A percentile compares a stretch with the other conserved stretches of the same genome.
phyloP scores from a whole-genome alignment of 257 asterid species.

The Handroanthus guayacan region DNA sequence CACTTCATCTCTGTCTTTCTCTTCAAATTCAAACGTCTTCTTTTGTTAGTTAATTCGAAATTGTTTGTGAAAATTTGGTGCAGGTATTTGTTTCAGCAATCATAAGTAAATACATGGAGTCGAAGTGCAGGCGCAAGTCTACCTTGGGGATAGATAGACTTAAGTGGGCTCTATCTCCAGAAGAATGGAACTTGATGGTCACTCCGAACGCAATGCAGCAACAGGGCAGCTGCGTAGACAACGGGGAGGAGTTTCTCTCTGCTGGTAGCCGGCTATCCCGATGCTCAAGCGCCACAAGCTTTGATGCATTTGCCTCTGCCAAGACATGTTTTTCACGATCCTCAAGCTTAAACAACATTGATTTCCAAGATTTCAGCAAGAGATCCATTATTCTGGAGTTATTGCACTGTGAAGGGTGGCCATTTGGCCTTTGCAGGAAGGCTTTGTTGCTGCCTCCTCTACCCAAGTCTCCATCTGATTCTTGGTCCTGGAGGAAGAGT shows the following conservation, averaged over 20 bases:
- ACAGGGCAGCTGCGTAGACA: slow-evolving; percentile 33
- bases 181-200: background rate
- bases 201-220: slow-evolving; percentile 15
- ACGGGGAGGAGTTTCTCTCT: slow-evolving; percentile 47
- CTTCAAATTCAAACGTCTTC: slow-evolving; percentile 1
- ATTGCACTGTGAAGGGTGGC: slow-evolving; percentile 77
- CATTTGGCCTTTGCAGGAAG: slow-evolving; percentile 79
- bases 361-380: slow-evolving; percentile 45
- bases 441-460: slow-evolving; percentile 77
- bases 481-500: slow-evolving; percentile 82
- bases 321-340: slow-evolving; percentile 64
- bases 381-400: slow-evolving; percentile 55
- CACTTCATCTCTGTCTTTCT: slow-evolving; percentile 1
- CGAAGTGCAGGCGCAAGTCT: slow-evolving; percentile 55
- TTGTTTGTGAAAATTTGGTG: slow-evolving; percentile 12
- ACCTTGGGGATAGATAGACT: slow-evolving; percentile 42
- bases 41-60: background rate
- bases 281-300: slow-evolving; percentile 61
- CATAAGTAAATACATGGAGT: slow-evolving; percentile 70
- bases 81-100: slow-evolving; percentile 82
- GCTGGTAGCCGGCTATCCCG: slow-evolving; percentile 53
- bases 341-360: slow-evolving; percentile 67
- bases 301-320: slow-evolving; percentile 59
- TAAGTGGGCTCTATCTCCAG: slow-evolving; percentile 64
- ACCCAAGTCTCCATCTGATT: slow-evolving; percentile 82